phyloP scores from a whole-genome alignment of 345 rosid species.

The Geranium brycei region DNA sequence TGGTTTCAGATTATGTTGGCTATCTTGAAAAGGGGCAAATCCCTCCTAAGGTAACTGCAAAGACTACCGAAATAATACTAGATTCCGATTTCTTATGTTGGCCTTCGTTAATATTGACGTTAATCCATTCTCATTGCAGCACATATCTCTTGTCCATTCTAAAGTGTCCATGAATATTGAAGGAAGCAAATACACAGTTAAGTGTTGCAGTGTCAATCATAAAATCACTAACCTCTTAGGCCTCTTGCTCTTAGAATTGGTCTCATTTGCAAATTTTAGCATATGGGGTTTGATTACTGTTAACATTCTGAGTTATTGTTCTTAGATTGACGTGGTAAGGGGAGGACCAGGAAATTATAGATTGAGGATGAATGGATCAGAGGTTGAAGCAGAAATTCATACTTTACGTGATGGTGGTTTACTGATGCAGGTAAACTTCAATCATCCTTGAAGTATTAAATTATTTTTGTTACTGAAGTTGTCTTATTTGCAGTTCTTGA shows the following conservation, averaged over 20 bases:
- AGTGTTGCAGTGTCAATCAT: conserved; percentile 4
- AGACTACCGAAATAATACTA: background rate
- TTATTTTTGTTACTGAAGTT: no score
- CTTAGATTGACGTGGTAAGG: conserved; percentile 82
- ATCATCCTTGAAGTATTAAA: background rate
- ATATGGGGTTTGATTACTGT: conserved; percentile 5
- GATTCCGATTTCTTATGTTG: conserved; percentile 1
- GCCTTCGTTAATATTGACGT: conserved; percentile 11
- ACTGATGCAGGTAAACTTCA: conserved; percentile 82
- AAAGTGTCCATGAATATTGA: conserved; percentile 95
- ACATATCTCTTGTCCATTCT: conserved; percentile 88
- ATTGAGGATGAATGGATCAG: conserved; percentile 77
- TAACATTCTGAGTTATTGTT: background rate
- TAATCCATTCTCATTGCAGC: conserved; percentile 38
- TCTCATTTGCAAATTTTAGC: no score
- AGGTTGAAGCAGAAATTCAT: conserved; percentile 92
- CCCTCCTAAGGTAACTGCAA: conserved; percentile 57
- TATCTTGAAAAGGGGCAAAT: conserved; percentile 99
- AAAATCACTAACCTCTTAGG: background rate
- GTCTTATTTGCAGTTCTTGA: no score
- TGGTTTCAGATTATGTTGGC: conserved; percentile 93
- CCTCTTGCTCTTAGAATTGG: background rate
- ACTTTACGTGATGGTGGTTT: conserved; percentile 98
- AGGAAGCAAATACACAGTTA: conserved; percentile 96
- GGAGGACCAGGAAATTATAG: conserved; percentile 90